Evolutionary conservation across 306 rosid genomes (phyloP).

Genomic region (Vicia villosa): DNA sequence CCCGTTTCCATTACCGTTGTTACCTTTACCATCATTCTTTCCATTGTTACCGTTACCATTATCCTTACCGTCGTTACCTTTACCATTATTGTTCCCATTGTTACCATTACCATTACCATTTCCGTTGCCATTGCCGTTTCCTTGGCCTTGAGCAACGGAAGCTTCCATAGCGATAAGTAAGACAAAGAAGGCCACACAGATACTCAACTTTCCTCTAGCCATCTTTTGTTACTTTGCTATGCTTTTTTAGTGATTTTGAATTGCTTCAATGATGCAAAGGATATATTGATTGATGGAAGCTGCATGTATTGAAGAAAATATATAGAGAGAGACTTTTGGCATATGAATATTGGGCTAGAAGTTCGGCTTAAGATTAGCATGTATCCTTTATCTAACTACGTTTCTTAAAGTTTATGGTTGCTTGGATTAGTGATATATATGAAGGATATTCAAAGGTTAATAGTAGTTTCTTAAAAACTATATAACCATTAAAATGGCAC

Average conservation of each 20-base stretch:
- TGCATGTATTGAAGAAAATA: not conserved
- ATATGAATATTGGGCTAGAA: constrained; percentile 24
- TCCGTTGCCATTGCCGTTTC: constrained; percentile 12
- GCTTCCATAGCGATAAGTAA: constrained; percentile 47
- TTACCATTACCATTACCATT: not conserved
- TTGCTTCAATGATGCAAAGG: not conserved
- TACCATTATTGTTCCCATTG: not conserved
- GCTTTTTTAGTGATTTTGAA: constrained; percentile 30
- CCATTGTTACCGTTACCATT: not conserved
- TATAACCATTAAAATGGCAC: not conserved
- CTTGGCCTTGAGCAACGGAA: constrained; percentile 46
- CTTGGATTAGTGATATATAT: constrained; percentile 19
- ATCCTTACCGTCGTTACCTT: not conserved
- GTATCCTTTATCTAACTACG: constrained; percentile 8
- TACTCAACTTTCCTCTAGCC: constrained; percentile 42
- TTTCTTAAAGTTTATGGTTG: constrained; percentile 24
- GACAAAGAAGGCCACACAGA: constrained; percentile 46
- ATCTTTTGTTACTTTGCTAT: constrained; percentile 41
- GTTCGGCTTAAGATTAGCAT: constrained; percentile 48
- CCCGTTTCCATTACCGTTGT: too few relatives aligned
- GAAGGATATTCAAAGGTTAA: constrained; percentile 1
- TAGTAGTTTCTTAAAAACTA: not conserved
- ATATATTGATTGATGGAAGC: constrained; percentile 27
- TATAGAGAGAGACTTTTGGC: constrained; percentile 26
- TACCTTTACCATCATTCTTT: not conserved